Evolutionary conservation across 352 stramenopile species (phyloP), one percentile per base, ranked within the genome.

Genomic region (Globisporangium lucens): DNA sequence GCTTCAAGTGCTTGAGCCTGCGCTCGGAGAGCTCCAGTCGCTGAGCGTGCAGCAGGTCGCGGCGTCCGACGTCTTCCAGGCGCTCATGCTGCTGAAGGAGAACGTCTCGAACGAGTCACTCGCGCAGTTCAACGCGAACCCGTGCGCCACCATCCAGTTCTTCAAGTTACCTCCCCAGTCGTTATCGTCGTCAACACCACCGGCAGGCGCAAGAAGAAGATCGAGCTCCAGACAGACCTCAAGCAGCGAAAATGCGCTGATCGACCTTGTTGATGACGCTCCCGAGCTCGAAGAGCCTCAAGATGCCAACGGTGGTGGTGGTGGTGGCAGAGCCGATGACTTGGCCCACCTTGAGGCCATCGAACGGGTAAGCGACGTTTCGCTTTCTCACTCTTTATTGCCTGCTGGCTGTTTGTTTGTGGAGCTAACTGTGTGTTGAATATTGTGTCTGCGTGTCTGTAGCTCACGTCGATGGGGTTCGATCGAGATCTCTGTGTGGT

Each of bases 401-500:
- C 22, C 51, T 57, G 27, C 24, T 33, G 33, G 17, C 15, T 35
- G 43, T 10, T 59, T 27, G 13, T 67, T 7, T 46, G 20, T 67
- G 13, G 3, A 10, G 8, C 56, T 47, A 20, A 17, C 15, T 6
- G 8, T 46, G 20, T 35, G 53, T 51, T 61, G 66, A 53, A 33
- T 33, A 33, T 33, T 33, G 29, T 33, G 29, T 38, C 33, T 33
- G 29, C 29, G 3, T 33, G 3, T 56, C 2, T 70, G 49, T 53
- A 92, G 84, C 74, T 93, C 38, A 68, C 73, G 10, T 70, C 74
- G 2, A 87, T 93, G 78, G 84, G 84, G 0, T 93, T 93, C 61
- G 67, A 63, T 13, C 66, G 57, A 13, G 80, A 90, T 64, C 70
- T 90, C 56, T 80, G 87, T 0, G 56, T 69, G 20, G 65, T 71